These are phyloP conservation scores for Strigomonas galati DNA, from an alignment of 208 protist genomes.

Conservation along the genomic window DNA sequence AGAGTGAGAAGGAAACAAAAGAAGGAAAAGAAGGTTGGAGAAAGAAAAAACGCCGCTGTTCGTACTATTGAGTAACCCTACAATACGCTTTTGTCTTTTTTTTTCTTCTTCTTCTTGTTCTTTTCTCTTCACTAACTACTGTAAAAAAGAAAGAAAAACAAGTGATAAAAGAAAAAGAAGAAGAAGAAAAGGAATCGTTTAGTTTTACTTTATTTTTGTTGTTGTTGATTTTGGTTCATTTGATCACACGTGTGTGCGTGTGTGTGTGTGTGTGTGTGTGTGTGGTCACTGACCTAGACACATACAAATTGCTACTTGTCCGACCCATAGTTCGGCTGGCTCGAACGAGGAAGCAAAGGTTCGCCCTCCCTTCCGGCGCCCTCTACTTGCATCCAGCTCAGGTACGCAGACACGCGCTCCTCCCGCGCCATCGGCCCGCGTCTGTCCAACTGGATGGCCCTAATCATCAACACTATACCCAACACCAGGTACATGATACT, in stretches of 20 bases:
- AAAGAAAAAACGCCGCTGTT: slow-evolving; percentile 2
- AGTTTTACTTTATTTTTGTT: background rate
- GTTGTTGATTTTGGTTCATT: background rate
- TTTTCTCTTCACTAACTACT: slow-evolving; percentile 5
- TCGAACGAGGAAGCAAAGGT: background rate
- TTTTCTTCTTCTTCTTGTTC: slow-evolving; percentile 6
- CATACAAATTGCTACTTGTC: background rate
- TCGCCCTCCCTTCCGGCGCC: too few species aligned
- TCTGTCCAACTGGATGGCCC: background rate
- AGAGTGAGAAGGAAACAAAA: background rate
- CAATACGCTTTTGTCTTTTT: too few species aligned
- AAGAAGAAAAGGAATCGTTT: slow-evolving; percentile 21
- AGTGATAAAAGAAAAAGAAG: slow-evolving; percentile 14
- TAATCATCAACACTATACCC: slow-evolving; percentile 37
- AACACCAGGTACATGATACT: slow-evolving; percentile 62
- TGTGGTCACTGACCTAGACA: background rate
- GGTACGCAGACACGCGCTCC: too few species aligned
- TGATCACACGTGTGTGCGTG: too few species aligned
- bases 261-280: too few species aligned
- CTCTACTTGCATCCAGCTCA: too few species aligned
- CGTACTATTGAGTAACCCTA: background rate
- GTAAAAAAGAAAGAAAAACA: slow-evolving; percentile 13
- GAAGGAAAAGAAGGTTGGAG: slow-evolving; percentile 6
- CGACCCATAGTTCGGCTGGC: slow-evolving; percentile 1
- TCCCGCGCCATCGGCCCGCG: too few species aligned